Evolutionary conservation across 352 stramenopile species (phyloP).

Genomic region (Globisporangium middletonii): DNA sequence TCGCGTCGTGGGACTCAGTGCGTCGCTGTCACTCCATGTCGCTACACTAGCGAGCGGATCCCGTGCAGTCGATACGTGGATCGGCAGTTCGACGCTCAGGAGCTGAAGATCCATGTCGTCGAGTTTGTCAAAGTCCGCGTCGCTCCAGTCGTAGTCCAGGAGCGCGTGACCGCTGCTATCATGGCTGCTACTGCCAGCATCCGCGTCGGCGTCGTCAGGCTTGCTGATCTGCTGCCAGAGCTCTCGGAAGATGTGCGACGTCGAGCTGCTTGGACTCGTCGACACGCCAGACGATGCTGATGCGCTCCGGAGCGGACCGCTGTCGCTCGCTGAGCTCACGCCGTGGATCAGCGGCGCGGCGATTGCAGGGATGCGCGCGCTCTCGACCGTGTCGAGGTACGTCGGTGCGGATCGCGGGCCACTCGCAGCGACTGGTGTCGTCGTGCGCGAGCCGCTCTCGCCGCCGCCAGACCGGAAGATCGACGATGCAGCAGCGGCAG

Average conservation of each 20-base stretch:
- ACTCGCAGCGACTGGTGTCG: neutral
- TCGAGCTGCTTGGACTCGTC: slow-evolving; percentile 25
- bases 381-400: slow-evolving; percentile 2
- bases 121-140: slow-evolving; percentile 28
- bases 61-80: slow-evolving; percentile 20
- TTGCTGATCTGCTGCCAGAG: slow-evolving; percentile 77
- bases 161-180: slow-evolving; percentile 18
- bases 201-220: slow-evolving; percentile 40
- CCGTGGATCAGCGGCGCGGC: slow-evolving; percentile 10
- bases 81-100: slow-evolving; percentile 42
- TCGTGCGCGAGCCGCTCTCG: neutral
- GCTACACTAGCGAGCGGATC: neutral
- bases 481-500: neutral
- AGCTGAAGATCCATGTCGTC: slow-evolving; percentile 63
- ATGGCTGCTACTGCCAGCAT: slow-evolving; percentile 13
- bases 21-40: neutral
- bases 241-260: slow-evolving; percentile 64
- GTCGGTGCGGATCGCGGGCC: neutral
- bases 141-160: slow-evolving; percentile 25
- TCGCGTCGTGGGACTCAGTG: slow-evolving; percentile 7
- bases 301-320: slow-evolving; percentile 19
- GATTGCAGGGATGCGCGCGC: slow-evolving; percentile 3
- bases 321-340: slow-evolving; percentile 15
- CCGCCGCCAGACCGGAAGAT: neutral
- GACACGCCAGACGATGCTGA: slow-evolving; percentile 10